Base-by-base conservation (phyloP, 495 filamentous ascomycete genomes). In the Talaromyces trachyspermus region DNA sequence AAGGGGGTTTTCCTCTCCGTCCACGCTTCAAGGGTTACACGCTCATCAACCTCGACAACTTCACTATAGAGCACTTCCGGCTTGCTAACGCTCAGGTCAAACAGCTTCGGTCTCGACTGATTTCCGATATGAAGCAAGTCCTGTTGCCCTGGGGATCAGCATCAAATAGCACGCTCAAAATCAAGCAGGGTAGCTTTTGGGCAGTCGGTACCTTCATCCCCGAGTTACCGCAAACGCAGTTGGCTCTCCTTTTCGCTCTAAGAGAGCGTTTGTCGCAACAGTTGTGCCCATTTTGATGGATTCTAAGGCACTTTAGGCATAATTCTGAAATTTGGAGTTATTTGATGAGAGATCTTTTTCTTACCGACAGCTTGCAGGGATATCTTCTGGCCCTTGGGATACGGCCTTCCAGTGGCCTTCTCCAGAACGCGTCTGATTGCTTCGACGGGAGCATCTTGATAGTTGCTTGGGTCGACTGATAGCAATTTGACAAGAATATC, bases 201-300 rank as follows among this genome's bases (percentile, higher is more conserved):
- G 78, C 15, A 92, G 69, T 51, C 86, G 89, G 58, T 94, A 88
- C 49, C 81, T 84, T 65, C 97, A 98, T 0, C 92, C 92, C 59
- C 87, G 85, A 0, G 94, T 96, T 5, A 92, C 88, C 18, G 97
- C 78, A 55, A 98, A 74, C 2, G 84, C 92, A 48, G 92, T 95
- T 54, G 80, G 81, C 64, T 95, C 92, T 5, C 92, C 92, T 64
- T 97, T 98, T 46, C 92, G 69, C 65, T 98, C 94, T 0, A 98
- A 72, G 46, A 98, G 64, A 15, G 87, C 88, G 62, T 94, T 94
- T 10, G 88, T 94, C 0, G 88, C 88, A 15, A 94, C 88, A 3
- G 88, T 94, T n/a, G 88, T 94, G 25, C 88, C 88, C 88, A 94
- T 91, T 42, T 87, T 82, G 48, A 92, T 86, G 37, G 82, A 86